Percentiles rank a stretch among this genome's conserved stretches.
Conservation (phyloP, 140 eudicot genomes). For the Bidens hawaiensis region DNA sequence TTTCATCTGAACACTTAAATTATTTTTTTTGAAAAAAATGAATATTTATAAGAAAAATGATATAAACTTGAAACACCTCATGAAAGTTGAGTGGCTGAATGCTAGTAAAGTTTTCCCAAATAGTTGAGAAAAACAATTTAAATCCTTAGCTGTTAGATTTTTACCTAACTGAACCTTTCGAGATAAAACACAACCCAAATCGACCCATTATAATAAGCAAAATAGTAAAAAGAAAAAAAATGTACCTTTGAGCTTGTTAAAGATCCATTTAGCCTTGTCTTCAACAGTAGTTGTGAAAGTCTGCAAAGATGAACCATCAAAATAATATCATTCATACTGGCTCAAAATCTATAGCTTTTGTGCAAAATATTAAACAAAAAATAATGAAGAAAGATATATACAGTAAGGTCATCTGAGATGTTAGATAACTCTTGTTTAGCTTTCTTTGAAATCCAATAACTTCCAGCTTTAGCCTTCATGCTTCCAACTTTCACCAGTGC, state of each 20-base stretch:
- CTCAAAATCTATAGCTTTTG: neutral
- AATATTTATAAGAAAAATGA: too few relatives aligned
- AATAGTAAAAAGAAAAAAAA: neutral
- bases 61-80: too few relatives aligned
- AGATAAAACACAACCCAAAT: neutral
- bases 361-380: conserved; percentile 3
- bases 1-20: too few relatives aligned
- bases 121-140: neutral
- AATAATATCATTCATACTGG: neutral
- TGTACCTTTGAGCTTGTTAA: conserved; percentile 58
- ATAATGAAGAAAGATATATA: conserved; percentile 17
- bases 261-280: conserved; percentile 67
- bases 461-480: conserved; percentile 67
- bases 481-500: conserved; percentile 67
- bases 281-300: conserved; percentile 48
- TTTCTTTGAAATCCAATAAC: conserved; percentile 68
- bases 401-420: conserved; percentile 61
- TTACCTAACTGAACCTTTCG: neutral
- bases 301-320: conserved; percentile 22
- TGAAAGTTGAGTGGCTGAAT: too few relatives aligned
- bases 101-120: too few relatives aligned
- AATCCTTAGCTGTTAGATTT: neutral
- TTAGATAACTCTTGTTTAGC: conserved; percentile 63
- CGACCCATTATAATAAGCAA: neutral
- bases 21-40: too few relatives aligned